Evolutionary conservation across 805 yeast species (phyloP), one percentile per base, ranked within the genome.

Genomic region (Millerozyma miso): DNA sequence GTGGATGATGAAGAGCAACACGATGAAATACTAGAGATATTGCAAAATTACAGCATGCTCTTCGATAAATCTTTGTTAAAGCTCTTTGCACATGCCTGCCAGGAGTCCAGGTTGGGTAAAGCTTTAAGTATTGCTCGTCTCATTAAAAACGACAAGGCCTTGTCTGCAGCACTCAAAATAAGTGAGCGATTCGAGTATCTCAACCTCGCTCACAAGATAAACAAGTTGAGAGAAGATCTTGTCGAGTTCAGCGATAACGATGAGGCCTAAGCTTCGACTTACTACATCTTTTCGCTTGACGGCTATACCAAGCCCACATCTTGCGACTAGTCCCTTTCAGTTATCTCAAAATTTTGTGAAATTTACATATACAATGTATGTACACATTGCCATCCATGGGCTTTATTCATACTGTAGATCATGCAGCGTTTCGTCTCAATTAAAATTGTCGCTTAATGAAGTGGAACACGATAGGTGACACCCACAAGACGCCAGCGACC

Each of bases 101-200:
- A 79, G 15, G 84, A 81, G 17, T 76, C 80, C 34, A 77, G 81
- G 42, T 60, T 76, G 33, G 74, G 75, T 41, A 83, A 83, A 59
- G 93, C 95, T 1, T 69, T 80, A 47, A 81, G 84, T 29, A 60
- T 93, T 20, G 89, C 80, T 5, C 74, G 72, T 46, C 79, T 85
- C 54, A 69, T 91, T 52, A 79, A 80, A 51, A 84, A 81, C 50
- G 91, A 85, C 47, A 81, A 84, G 51, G 95, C 96, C 2, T 66
- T 90, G 48, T 75, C 74, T 42, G 97, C 97, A 0, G 96, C 97
- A 1, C 69, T 79, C 12, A 85, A 85, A 62, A 86, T 91, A 42
- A 88, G 96, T 0, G 86, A 86, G 55, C 75, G 96, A 45, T 62
- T 66, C 50, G 69, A 62, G 43, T 67, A 59, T 39, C 43, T 53